phyloP scores from a whole-genome alignment of 441 rosid species.

The Macaranga tanarius region DNA sequence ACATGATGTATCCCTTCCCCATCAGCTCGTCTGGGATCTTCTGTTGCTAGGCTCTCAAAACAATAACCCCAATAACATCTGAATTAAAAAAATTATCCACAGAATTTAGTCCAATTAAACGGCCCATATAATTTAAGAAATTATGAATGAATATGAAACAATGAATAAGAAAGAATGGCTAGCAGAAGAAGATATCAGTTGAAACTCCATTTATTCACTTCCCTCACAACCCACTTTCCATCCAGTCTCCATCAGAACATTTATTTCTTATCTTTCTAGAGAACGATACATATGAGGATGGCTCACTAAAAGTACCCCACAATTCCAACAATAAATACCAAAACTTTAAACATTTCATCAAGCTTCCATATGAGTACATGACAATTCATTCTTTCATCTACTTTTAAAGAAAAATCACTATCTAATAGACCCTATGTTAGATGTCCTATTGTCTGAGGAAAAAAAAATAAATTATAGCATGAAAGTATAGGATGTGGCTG shows the following conservation, averaged over 20 bases:
- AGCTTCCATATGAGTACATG: not conserved
- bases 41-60: conserved; percentile 94
- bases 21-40: conserved; percentile 74
- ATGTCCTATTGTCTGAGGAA: not conserved
- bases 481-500: not conserved
- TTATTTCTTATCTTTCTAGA: not conserved
- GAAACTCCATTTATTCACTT: not conserved
- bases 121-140: not conserved
- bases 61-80: conserved; percentile 99
- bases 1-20: conserved; percentile 81
- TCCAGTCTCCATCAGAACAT: not conserved
- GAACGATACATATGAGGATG: not conserved
- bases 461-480: not conserved
- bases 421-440: not conserved
- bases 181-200: not conserved
- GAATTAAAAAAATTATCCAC: conserved; percentile 19
- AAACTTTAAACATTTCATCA: not conserved
- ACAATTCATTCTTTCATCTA: not conserved
- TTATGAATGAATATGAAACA: not conserved
- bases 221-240: not conserved
- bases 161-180: conserved; percentile 6
- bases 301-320: not conserved
- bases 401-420: not conserved
- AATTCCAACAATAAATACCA: not conserved
- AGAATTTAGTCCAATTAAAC: not conserved